Conservation (phyloP, 2,329 filamentous ascomycete species). For the Cladosporium sp. region DNA sequence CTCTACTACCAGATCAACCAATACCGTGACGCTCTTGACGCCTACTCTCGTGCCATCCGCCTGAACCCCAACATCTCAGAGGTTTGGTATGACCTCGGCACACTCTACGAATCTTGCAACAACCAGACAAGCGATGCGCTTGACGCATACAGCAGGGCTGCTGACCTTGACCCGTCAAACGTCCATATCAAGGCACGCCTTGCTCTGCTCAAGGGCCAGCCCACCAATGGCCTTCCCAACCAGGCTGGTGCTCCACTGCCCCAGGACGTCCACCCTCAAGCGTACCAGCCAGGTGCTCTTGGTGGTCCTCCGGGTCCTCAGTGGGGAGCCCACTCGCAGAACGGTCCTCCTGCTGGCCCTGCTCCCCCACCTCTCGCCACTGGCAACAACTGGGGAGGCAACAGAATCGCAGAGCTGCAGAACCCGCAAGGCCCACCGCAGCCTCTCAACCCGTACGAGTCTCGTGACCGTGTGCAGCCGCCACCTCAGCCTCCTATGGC, state of each 20-base stretch:
- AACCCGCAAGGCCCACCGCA: conserved; percentile 61
- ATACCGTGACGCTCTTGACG: conserved; percentile 94
- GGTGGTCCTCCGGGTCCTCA: conserved; percentile 74
- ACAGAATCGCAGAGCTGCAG: conserved; percentile 72
- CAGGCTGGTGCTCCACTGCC: conserved; percentile 78
- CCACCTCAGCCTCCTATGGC: conserved; percentile 46
- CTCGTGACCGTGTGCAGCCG: conserved; percentile 62
- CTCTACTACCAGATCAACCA: conserved; percentile 99
- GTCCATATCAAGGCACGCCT: conserved; percentile 94
- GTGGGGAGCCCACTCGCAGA: conserved; percentile 74
- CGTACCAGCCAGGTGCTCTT: conserved; percentile 79
- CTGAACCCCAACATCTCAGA: conserved; percentile 98
- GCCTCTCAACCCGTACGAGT: conserved; percentile 71
- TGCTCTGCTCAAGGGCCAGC: conserved; percentile 77
- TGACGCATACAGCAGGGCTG: conserved; percentile 90
- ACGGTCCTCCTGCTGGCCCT: conserved; percentile 60
- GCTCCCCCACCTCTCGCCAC: conserved; percentile 49
- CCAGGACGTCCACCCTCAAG: conserved; percentile 91
- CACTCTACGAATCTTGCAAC: conserved; percentile 97
- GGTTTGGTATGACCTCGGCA: conserved; percentile 98
- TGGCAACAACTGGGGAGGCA: conserved; percentile 56
- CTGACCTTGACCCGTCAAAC: conserved; percentile 87
- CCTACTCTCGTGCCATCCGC: conserved; percentile 92
- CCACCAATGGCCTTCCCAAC: conserved; percentile 61
- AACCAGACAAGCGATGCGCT: conserved; percentile 96